A percentile compares a stretch with the other conserved stretches of the same genome.
Evolutionary conservation across 208 protist species (phyloP).

Genomic region (Trypanosoma lewisi): DNA sequence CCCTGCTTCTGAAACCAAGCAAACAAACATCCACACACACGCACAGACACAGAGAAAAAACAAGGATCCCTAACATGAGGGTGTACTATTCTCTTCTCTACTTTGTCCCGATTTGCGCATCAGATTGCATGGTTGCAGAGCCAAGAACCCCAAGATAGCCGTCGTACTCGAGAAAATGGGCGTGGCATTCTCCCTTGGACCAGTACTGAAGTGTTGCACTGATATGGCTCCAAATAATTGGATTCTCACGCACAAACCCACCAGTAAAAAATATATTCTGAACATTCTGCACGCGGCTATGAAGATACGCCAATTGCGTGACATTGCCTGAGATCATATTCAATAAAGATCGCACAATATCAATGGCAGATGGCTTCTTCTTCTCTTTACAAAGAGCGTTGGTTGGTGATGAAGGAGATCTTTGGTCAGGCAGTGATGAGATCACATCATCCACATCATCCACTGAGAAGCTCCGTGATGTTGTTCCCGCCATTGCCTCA

Average conservation of each 20-base stretch:
- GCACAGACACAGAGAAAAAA: neutral
- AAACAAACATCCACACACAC: neutral
- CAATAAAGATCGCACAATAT: slow-evolving; percentile 90
- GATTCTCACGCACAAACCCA: slow-evolving; percentile 93
- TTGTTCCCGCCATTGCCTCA: slow-evolving; percentile 17
- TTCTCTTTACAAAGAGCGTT: neutral
- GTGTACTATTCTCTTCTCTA: neutral
- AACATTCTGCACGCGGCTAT: slow-evolving; percentile 87
- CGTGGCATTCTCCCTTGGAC: slow-evolving; percentile 87
- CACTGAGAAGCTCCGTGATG: neutral
- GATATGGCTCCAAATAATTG: slow-evolving; percentile 88
- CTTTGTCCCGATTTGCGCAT: neutral
- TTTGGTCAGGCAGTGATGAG: slow-evolving; percentile 11
- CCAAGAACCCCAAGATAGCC: slow-evolving; percentile 95
- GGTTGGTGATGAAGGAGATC: neutral
- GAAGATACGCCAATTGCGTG: slow-evolving; percentile 95
- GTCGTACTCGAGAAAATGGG: slow-evolving; percentile 95
- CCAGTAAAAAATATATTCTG: slow-evolving; percentile 95
- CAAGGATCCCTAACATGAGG: neutral
- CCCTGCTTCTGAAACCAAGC: neutral
- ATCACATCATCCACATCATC: slow-evolving; percentile 8
- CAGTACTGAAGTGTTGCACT: slow-evolving; percentile 93
- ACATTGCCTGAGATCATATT: slow-evolving; percentile 97
- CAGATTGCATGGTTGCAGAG: slow-evolving; percentile 36
- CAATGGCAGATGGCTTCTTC: slow-evolving; percentile 48